phyloP scores from a whole-genome alignment of 139 green algal species.

The Deuterostichococcus epilithicus region DNA sequence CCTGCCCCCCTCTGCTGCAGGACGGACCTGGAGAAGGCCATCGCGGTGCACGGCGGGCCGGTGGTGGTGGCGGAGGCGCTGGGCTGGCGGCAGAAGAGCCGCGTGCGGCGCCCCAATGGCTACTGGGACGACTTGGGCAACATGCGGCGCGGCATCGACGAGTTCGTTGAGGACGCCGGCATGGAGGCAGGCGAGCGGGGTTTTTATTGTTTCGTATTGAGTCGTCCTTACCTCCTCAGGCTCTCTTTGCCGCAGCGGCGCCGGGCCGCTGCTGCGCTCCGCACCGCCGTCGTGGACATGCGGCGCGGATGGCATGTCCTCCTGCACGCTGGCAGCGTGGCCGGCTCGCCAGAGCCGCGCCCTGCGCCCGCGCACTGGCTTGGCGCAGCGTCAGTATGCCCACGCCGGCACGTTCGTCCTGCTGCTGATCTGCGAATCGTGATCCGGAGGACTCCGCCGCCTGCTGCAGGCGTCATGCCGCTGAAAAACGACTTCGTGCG shows the following conservation, averaged over 20 bases:
- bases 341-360: no score
- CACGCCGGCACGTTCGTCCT: no score
- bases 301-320: no score
- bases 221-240: no score
- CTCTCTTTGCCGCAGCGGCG: no score
- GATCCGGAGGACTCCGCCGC: background rate
- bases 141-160: conserved; percentile 38
- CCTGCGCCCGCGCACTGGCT: no score
- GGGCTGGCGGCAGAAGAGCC: background rate
- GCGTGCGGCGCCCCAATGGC: conserved; percentile 32
- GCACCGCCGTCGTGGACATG: no score
- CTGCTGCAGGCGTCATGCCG: conserved; percentile 45
- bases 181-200: conserved; percentile 15
- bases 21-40: conserved; percentile 28
- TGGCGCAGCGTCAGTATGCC: no score
- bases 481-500: conserved; percentile 35
- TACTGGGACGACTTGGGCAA: conserved; percentile 55
- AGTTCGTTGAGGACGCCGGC: conserved; percentile 39
- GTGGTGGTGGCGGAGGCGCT: background rate
- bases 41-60: conserved; percentile 40
- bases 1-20: background rate
- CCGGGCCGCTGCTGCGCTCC: no score
- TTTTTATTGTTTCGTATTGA: no score
- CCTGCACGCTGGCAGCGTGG: no score
- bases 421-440: no score